Base-by-base conservation (phyloP, 495 filamentous ascomycete genomes). In the Hyaloscypha finlandica region DNA sequence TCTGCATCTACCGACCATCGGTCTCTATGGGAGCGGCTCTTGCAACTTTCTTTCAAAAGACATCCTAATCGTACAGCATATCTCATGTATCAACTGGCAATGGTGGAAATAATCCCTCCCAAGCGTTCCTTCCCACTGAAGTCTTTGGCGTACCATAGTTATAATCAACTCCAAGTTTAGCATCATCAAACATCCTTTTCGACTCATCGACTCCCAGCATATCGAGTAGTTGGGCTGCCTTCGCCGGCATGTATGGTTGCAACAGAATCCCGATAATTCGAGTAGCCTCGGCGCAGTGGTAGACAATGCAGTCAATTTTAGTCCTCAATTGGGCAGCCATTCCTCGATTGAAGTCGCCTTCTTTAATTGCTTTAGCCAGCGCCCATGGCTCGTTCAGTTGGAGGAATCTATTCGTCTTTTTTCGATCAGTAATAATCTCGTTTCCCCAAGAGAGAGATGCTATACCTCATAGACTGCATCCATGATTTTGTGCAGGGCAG, bases 161-260 rank as follows among this genome's bases (percentile, higher is more conserved):
- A 53, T 76, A 70, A 79, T 99, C 94, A 48, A 70, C 78, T 5
- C 85, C 86, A 16, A 85, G 66, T 71, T 74, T 59, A 33, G 87
- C 82, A 82, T 87, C 74, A 64, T 81, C 74, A 74, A 89, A 81
- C 66, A 81, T 77, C 65, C 90, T 81, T 70, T 82, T 81, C 53
- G 85, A 83, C 16, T 74, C 72, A n/a, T 80, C 78, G 20, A 98
- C 93, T 11, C 90, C 88, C 4, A 99, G 79, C 71, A 85, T 83
- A 73, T 97, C 91, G 12, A 98, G 83, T 55, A 98, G 72, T 70
- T 88, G 81, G 39, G 78, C 75, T 55, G 91, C 83, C 76, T 94
- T 97, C n/a, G 77, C 81, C 4, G 95, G 95, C 84, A 98, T 93
- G 73, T 90, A 93, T 4, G 95, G 93, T 76, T 97, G 94, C 33